Evolutionary conservation across 2,329 filamentous ascomycete species (phyloP).

Genomic region (Sarocladium strictum): DNA sequence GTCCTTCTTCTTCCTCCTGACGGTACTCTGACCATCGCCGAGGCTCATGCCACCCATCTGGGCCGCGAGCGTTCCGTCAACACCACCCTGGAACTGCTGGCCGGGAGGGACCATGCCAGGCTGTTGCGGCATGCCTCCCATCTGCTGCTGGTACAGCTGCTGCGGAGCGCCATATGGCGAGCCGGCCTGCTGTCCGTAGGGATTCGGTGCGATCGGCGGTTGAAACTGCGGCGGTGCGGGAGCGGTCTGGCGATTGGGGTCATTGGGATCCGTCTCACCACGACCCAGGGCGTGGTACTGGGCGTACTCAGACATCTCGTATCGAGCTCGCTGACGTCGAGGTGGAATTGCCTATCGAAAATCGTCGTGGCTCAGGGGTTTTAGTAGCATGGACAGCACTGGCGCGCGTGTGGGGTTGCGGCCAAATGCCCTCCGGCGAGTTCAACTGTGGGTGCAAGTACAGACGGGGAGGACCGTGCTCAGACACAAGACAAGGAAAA

Average conservation of each 20-base stretch:
- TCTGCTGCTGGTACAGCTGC: conserved; percentile 29
- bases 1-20: conserved; percentile 83
- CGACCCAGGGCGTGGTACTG: conserved; percentile 53
- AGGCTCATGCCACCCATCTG: conserved; percentile 78
- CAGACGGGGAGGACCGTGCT: background rate
- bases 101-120: conserved; percentile 24
- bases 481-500: background rate
- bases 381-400: background rate
- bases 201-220: conserved; percentile 42
- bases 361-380: background rate
- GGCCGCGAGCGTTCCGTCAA: conserved; percentile 50
- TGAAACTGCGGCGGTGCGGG: conserved; percentile 50
- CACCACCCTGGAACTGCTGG: conserved; percentile 20
- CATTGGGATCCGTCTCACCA: conserved; percentile 48
- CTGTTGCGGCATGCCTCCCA: conserved; percentile 5
- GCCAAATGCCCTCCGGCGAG: background rate
- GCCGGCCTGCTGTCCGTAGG: conserved; percentile 42
- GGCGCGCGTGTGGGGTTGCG: conserved; percentile 1
- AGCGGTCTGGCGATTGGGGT: conserved; percentile 45
- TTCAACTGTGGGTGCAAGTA: background rate
- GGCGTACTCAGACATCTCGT: conserved; percentile 47
- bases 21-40: conserved; percentile 38
- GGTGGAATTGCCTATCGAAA: background rate
- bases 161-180: conserved; percentile 28
- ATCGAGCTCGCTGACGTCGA: conserved; percentile 8